Percentiles rank a stretch among this genome's conserved stretches.
These are phyloP conservation scores for Clarireedia monteithiana DNA, from an alignment of 2,329 filamentous ascomycete genomes.

Conservation along the genomic window DNA sequence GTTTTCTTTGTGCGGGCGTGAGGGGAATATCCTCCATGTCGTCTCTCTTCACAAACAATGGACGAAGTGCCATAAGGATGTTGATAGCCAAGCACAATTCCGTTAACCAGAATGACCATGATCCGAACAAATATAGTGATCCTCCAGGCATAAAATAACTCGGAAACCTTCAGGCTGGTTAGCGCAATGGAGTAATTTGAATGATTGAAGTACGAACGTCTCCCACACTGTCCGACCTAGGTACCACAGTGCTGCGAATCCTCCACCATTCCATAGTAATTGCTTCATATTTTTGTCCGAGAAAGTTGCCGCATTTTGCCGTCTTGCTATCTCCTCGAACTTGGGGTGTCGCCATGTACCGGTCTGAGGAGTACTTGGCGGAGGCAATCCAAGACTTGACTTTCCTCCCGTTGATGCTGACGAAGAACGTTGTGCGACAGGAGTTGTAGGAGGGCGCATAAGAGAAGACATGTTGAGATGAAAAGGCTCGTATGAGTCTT, in stretches of 20 bases:
- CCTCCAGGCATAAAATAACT: constrained; percentile 17
- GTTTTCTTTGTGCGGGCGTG: constrained; percentile 76
- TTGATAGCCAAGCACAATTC: constrained; percentile 60
- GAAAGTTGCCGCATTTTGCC: constrained; percentile 73
- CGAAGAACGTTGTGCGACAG: constrained; percentile 9
- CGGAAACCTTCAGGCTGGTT: constrained; percentile 23
- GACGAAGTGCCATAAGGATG: constrained; percentile 61
- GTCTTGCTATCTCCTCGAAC: constrained; percentile 75
- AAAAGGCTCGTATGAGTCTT: background rate
- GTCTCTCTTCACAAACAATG: constrained; percentile 65
- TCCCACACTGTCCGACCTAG: constrained; percentile 31
- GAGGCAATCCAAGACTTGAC: background rate
- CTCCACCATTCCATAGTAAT: constrained; percentile 58
- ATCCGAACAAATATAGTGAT: constrained; percentile 20
- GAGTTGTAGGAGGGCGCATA: constrained; percentile 20
- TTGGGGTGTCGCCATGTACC: constrained; percentile 90
- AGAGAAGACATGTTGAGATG: constrained; percentile 20
- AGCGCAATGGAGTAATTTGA: background rate
- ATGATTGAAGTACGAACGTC: constrained; percentile 14
- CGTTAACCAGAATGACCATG: constrained; percentile 35
- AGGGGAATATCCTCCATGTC: constrained; percentile 82
- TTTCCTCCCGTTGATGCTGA: background rate
- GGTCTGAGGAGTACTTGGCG: constrained; percentile 28
- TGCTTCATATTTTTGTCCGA: constrained; percentile 66
- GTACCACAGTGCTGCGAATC: constrained; percentile 42